Percentiles rank a stretch among this genome's conserved stretches.
Evolutionary conservation across 2,329 filamentous ascomycete species (phyloP).

Genomic region (Curvularia verruculosa): DNA sequence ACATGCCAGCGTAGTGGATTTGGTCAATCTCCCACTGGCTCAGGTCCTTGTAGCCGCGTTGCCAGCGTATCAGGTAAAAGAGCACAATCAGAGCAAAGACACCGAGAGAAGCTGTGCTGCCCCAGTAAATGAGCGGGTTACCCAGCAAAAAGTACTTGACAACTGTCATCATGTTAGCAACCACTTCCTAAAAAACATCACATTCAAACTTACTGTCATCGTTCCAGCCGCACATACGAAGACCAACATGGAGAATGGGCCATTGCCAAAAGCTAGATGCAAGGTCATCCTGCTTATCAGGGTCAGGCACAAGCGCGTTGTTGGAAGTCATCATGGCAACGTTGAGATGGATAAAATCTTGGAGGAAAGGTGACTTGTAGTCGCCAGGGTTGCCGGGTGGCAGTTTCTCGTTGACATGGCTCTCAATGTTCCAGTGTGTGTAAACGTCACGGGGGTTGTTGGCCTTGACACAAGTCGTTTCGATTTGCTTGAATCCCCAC

Average conservation of each 20-base stretch:
- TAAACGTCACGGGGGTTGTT: conserved; percentile 93
- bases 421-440: conserved; percentile 99
- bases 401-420: conserved; percentile 90
- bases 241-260: conserved; percentile 92
- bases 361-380: conserved; percentile 96
- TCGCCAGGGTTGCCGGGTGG: conserved; percentile 86
- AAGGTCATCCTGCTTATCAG: conserved; percentile 98
- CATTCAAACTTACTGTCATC: conserved; percentile 65
- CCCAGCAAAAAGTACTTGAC: conserved; percentile 99
- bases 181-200: background rate
- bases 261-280: conserved; percentile 98
- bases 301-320: conserved; percentile 95
- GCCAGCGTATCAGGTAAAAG: conserved; percentile 94
- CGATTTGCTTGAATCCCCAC: conserved; percentile 99
- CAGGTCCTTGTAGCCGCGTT: conserved; percentile 89
- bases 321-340: conserved; percentile 99
- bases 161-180: conserved; percentile 48
- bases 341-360: conserved; percentile 97
- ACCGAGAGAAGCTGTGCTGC: conserved; percentile 78
- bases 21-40: conserved; percentile 82
- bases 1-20: conserved; percentile 91
- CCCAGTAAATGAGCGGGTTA: conserved; percentile 97
- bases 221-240: conserved; percentile 99
- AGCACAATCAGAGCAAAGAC: conserved; percentile 72
- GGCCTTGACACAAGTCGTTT: conserved; percentile 91